Base-by-base conservation (phyloP, 2,329 filamentous ascomycete genomes). In the Clathrospora elynae region DNA sequence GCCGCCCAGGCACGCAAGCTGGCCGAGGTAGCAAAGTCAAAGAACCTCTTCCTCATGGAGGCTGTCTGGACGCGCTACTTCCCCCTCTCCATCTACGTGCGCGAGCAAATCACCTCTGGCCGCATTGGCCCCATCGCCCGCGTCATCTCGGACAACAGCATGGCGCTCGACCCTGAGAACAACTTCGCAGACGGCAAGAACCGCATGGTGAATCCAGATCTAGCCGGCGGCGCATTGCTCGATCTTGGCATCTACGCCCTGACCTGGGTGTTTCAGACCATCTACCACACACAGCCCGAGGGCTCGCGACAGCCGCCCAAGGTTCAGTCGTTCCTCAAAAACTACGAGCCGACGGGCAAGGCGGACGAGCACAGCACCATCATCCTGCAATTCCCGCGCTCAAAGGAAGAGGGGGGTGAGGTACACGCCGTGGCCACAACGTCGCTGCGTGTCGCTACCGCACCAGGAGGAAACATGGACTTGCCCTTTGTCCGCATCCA, bases 11-110 rank as follows among this genome's bases (percentile, higher is more conserved):
- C 87, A 16, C 82, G 81, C 70, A 83, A 83, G 66, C 78, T 96
- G 17, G 80, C 85, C 35, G 82, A 85, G 50, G 84, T 81, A 46
- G 90, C 90, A 5, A 81, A 76, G 66, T 78, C 82, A 62, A 92
- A 90, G 80, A 82, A 47, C 66, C 64, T 73, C 23, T 72, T 73
- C 52, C 46, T 73, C 19, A 73, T 73, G 71, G 71, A 73, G 50
- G 88, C 88, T 29, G 88, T 95, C 13, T 95, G 90, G 90, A 95
- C 89, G 23, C 79, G 90, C 46, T 93, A 86, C 74, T 93, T 95
- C 74, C 90, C 90, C 2, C 74, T 95, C 9, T 91, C 87, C 61
- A 81, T 90, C 67, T 83, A 88, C 67, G 75, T 90, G 24, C 77
- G 87, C 36, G 82, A 91, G 61, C 72, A 90, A 38, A 80, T 85